These are phyloP conservation scores for Cercospora sp. DNA, from an alignment of 2,329 filamentous ascomycete genomes.

Conservation along the genomic window DNA sequence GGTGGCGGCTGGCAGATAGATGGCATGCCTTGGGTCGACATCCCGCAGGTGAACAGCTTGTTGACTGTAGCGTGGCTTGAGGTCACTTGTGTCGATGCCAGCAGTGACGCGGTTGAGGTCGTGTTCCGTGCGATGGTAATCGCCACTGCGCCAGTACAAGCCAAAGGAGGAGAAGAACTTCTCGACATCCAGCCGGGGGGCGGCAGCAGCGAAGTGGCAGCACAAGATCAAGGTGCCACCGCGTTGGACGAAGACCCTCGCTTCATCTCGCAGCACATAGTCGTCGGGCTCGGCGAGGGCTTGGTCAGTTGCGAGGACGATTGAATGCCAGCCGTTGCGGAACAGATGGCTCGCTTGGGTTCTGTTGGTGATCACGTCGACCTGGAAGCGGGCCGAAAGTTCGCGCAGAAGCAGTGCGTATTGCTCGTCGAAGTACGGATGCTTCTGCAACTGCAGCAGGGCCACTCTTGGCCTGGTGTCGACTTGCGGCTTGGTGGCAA, in stretches of 20 bases:
- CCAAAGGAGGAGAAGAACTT: slow-evolving; percentile 24
- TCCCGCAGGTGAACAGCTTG: slow-evolving; percentile 26
- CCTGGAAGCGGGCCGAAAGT: slow-evolving; percentile 19
- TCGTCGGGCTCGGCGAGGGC: slow-evolving; percentile 19
- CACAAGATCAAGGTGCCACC: slow-evolving; percentile 28
- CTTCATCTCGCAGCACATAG: slow-evolving; percentile 17
- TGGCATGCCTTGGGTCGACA: slow-evolving; percentile 20
- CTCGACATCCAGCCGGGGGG: slow-evolving; percentile 13
- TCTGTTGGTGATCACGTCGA: slow-evolving; percentile 20
- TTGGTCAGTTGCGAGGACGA: slow-evolving; percentile 24
- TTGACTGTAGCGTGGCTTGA: slow-evolving; percentile 26
- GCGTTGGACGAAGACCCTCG: slow-evolving; percentile 22
- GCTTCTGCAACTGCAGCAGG: slow-evolving; percentile 27
- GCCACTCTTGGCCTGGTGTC: slow-evolving; percentile 15
- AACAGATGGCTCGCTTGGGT: slow-evolving; percentile 18
- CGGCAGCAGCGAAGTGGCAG: slow-evolving; percentile 23
- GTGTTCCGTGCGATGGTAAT: slow-evolving; percentile 29
- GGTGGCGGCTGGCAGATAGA: slow-evolving; percentile 23
- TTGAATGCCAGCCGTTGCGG: slow-evolving; percentile 4
- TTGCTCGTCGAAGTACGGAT: slow-evolving; percentile 23
- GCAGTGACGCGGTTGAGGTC: slow-evolving; percentile 21
- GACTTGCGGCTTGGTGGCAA: background rate
- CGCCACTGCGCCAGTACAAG: slow-evolving; percentile 25
- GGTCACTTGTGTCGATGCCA: slow-evolving; percentile 12
- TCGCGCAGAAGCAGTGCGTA: slow-evolving; percentile 15